Percentiles rank a stretch among this genome's conserved stretches.
These are phyloP conservation scores for Potentilla sterilis DNA, from an alignment of 306 rosid species.

Conservation along the genomic window DNA sequence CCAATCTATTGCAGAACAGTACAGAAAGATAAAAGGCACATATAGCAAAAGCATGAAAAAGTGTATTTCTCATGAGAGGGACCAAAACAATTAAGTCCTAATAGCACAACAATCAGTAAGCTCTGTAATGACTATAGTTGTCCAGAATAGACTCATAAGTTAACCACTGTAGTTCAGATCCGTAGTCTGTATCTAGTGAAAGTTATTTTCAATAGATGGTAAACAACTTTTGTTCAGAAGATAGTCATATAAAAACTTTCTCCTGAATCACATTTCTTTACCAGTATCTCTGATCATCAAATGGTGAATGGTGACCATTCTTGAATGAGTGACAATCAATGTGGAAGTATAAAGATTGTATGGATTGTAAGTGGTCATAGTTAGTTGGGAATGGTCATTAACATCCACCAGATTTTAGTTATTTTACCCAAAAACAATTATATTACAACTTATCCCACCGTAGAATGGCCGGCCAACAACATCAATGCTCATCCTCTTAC, in stretches of 20 bases:
- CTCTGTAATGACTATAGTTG: neutral
- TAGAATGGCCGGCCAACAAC: neutral
- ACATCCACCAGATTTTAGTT: neutral
- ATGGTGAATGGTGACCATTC: neutral
- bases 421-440: neutral
- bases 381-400: neutral
- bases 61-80: neutral
- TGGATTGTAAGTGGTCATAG: neutral
- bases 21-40: neutral
- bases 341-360: neutral
- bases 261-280: neutral
- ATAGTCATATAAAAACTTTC: neutral
- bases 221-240: neutral
- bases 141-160: neutral
- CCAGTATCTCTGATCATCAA: neutral
- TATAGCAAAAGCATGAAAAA: neutral
- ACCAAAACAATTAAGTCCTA: neutral
- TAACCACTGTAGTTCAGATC: neutral
- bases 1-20: neutral
- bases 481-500: neutral
- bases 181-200: neutral
- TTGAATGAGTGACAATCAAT: neutral
- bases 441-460: neutral
- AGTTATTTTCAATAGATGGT: neutral
- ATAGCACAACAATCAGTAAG: neutral